These are phyloP conservation scores for Rasamsonia emersonii DNA, from an alignment of 2,329 filamentous ascomycete species.

Conservation along the genomic window DNA sequence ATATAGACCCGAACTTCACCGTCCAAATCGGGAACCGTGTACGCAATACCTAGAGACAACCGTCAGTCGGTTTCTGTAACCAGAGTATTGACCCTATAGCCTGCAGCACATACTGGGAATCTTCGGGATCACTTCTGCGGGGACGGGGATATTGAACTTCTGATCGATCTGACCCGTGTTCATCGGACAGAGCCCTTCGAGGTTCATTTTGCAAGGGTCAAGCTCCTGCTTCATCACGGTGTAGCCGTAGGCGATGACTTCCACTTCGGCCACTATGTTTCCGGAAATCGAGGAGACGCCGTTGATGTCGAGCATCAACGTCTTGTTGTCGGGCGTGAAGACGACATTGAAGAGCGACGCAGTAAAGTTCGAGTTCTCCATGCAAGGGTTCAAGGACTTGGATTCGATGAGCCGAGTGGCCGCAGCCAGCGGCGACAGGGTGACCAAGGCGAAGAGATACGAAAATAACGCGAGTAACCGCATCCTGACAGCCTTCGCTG, in stretches of 20 bases:
- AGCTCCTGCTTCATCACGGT: conserved; percentile 57
- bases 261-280: conserved; percentile 68
- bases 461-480: conserved; percentile 25
- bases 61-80: conserved; percentile 3
- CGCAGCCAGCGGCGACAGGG: conserved; percentile 41
- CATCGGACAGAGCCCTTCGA: conserved; percentile 84
- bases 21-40: conserved; percentile 83
- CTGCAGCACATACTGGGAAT: conserved; percentile 60
- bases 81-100: neutral
- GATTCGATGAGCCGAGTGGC: conserved; percentile 66
- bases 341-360: conserved; percentile 80
- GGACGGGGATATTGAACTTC: conserved; percentile 59
- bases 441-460: conserved; percentile 31
- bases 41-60: conserved; percentile 57
- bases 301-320: conserved; percentile 64
- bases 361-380: conserved; percentile 74
- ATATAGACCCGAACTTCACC: conserved; percentile 75
- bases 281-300: conserved; percentile 78
- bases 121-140: conserved; percentile 47
- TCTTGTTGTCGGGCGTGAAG: conserved; percentile 57
- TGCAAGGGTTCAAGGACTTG: conserved; percentile 75
- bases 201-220: conserved; percentile 63
- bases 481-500: conserved; percentile 19
- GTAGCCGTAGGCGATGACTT: conserved; percentile 76
- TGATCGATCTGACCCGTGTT: conserved; percentile 72